Conservation (phyloP, 305 asterid genomes). For the Rubia peregrina region DNA sequence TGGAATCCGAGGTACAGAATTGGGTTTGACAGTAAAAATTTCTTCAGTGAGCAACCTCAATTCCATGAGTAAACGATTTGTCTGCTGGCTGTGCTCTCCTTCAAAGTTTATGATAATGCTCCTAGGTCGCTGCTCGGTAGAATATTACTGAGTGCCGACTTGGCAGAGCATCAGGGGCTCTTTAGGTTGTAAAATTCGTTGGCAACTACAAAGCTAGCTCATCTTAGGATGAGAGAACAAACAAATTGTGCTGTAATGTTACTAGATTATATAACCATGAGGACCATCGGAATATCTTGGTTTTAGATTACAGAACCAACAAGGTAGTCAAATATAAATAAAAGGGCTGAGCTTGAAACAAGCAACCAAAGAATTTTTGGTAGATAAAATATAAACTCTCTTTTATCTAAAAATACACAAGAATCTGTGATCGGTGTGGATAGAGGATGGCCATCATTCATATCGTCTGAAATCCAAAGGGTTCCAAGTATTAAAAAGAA, state of each 20-base stretch:
- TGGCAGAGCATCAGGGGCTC: too few species aligned
- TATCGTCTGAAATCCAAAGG: neutral
- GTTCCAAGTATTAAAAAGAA: neutral
- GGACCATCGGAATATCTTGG: neutral
- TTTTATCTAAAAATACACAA: neutral
- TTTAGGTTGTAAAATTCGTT: too few species aligned
- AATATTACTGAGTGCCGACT: too few species aligned
- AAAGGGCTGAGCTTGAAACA: neutral
- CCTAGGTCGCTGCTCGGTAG: too few species aligned
- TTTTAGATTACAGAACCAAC: neutral
- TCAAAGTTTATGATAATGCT: too few species aligned
- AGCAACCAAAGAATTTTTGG: conserved; percentile 4
- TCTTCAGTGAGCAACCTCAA: too few species aligned
- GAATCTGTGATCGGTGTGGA: neutral
- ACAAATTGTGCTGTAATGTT: neutral
- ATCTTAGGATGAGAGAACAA: neutral
- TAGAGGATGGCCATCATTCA: conserved; percentile 2
- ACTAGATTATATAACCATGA: neutral
- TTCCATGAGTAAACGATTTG: too few species aligned
- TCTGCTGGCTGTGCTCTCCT: too few species aligned
- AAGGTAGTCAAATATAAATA: neutral
- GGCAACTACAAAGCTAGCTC: too few species aligned
- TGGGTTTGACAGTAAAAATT: too few species aligned
- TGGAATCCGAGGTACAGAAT: too few species aligned
- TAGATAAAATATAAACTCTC: neutral